Conservation (phyloP, 2,329 filamentous ascomycete species). For the Metarhizium humberi region DNA sequence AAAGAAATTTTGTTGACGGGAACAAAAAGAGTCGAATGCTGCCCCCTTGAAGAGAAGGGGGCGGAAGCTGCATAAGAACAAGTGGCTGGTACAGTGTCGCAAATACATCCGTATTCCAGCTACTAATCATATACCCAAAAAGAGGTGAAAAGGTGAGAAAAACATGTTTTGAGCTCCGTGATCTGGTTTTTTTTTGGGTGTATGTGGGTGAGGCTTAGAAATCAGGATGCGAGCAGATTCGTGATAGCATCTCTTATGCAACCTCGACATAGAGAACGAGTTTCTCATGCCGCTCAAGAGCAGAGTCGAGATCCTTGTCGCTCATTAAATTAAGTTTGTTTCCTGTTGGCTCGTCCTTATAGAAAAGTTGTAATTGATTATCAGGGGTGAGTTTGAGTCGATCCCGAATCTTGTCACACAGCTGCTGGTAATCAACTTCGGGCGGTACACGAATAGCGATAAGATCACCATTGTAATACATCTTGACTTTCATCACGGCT, state of each 20-base stretch:
- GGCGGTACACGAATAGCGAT: slow-evolving; percentile 83
- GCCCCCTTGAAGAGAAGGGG: not conserved
- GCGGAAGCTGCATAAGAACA: not conserved
- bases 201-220: not conserved
- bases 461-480: slow-evolving; percentile 85
- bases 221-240: not conserved
- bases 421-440: slow-evolving; percentile 66
- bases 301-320: slow-evolving; percentile 72
- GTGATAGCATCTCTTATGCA: slow-evolving; percentile 22
- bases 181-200: not conserved
- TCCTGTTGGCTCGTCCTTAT: slow-evolving; percentile 74
- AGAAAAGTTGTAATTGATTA: slow-evolving; percentile 70
- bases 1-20: slow-evolving; percentile 1
- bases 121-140: slow-evolving; percentile 17
- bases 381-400: slow-evolving; percentile 63
- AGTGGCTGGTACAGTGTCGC: slow-evolving; percentile 15
- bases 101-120: slow-evolving; percentile 14
- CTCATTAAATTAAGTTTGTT: slow-evolving; percentile 66
- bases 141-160: slow-evolving; percentile 8
- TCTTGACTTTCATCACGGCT: slow-evolving; percentile 79
- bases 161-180: not conserved
- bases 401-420: slow-evolving; percentile 78
- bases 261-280: slow-evolving; percentile 65
- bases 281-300: slow-evolving; percentile 78
- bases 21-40: slow-evolving; percentile 1